Conservation (phyloP, 257 asterid species). For the Mentha longifolia region DNA sequence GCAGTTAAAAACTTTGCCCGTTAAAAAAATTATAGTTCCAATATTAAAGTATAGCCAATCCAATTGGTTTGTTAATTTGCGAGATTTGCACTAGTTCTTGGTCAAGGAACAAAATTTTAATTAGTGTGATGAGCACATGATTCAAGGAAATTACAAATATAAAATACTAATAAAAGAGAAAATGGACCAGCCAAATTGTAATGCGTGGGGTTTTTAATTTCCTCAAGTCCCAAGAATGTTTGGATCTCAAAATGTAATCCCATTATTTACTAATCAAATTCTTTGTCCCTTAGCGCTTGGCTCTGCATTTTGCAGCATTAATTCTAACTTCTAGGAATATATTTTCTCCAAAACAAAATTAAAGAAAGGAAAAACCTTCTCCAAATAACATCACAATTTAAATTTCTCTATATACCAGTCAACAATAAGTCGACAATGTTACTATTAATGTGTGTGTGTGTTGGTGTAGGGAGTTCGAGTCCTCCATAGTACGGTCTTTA, state of each 20-base stretch:
- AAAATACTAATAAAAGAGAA: slow-evolving; percentile 18
- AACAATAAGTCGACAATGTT: not conserved
- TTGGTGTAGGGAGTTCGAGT: no score
- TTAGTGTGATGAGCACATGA: slow-evolving; percentile 34
- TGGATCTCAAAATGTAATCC: slow-evolving; percentile 43
- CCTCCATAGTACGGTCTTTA: no score
- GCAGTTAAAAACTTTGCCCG: no score
- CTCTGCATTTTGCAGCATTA: slow-evolving; percentile 36
- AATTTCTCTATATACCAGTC: not conserved
- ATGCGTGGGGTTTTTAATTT: slow-evolving; percentile 55
- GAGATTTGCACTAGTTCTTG: slow-evolving; percentile 15
- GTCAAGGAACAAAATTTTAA: slow-evolving; percentile 19
- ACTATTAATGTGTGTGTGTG: no score
- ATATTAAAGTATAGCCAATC: not conserved
- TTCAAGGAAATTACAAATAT: slow-evolving; percentile 15
- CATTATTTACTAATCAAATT: slow-evolving; percentile 28
- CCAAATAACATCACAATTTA: not conserved
- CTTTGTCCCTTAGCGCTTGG: slow-evolving; percentile 54
- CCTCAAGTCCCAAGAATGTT: slow-evolving; percentile 76
- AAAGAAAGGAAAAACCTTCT: not conserved
- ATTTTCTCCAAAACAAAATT: not conserved
- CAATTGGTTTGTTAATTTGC: not conserved
- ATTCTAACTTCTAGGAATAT: slow-evolving; percentile 37
- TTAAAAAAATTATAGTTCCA: no score
- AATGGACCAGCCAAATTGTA: slow-evolving; percentile 44